phyloP scores from a whole-genome alignment of 768 basidiomycete species.

The Pholiota microspora region DNA sequence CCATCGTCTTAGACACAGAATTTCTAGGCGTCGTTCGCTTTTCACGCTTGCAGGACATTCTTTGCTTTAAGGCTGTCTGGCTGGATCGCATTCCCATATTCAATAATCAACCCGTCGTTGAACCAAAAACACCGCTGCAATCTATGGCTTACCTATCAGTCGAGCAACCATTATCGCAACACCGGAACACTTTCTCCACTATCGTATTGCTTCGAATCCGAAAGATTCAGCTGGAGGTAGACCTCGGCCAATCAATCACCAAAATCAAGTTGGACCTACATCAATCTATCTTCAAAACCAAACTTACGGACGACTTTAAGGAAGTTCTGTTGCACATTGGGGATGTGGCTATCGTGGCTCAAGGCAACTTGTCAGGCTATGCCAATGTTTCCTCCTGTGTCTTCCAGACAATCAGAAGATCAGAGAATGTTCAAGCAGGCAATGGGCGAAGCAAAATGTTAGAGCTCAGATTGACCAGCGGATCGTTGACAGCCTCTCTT shows the following conservation, averaged over 20 bases:
- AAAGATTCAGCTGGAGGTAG: slow-evolving; percentile 68
- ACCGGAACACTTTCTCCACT: slow-evolving; percentile 51
- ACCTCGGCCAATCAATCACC: slow-evolving; percentile 86
- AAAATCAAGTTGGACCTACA: slow-evolving; percentile 62
- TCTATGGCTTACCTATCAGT: not conserved
- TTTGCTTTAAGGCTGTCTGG: slow-evolving; percentile 97
- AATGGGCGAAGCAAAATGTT: slow-evolving; percentile 53
- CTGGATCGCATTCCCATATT: slow-evolving; percentile 83
- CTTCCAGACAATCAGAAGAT: slow-evolving; percentile 71
- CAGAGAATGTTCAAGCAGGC: slow-evolving; percentile 34
- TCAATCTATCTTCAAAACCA: slow-evolving; percentile 63
- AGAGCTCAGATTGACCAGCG: slow-evolving; percentile 74
- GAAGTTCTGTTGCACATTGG: slow-evolving; percentile 67
- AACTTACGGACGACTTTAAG: slow-evolving; percentile 55
- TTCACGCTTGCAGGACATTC: slow-evolving; percentile 85
- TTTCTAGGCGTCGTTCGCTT: slow-evolving; percentile 78
- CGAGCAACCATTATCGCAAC: not conserved
- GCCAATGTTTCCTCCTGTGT: slow-evolving; percentile 65
- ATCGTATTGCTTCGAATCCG: slow-evolving; percentile 69
- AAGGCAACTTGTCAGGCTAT: slow-evolving; percentile 70
- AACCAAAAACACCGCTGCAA: slow-evolving; percentile 18
- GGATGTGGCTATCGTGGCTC: slow-evolving; percentile 63
- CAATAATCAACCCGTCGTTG: slow-evolving; percentile 35
- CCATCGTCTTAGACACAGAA: slow-evolving; percentile 82
- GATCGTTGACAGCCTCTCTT: slow-evolving; percentile 60